Base-by-base conservation (phyloP, 306 rosid species). In the Medicago ruthenica region DNA sequence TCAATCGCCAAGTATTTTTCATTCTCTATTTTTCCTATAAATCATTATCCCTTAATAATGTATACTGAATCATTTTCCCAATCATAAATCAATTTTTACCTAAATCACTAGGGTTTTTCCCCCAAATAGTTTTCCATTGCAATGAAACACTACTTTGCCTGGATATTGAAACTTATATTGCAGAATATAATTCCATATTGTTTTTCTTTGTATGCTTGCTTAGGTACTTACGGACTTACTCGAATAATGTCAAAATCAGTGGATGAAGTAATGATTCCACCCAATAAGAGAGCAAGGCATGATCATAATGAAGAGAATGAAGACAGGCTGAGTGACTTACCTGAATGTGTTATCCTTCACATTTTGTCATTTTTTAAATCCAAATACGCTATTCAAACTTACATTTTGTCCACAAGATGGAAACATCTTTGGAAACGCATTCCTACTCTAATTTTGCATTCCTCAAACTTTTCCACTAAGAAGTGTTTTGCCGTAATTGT, bases 331-430 rank as follows among this genome's bases (percentile, higher is more conserved):
- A 74, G 71, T 10, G 47, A 45, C 18, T 74, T 74, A 11, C 79
- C 70, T 2, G 83, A 73, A 20, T 67, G 45, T n/a, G 10, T 80
- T 36, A 13, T 79, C 7, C 63, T 73, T 31, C 83, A 65, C 37
- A 44, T 73, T 0, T 37, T 79, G 13, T 13, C 79, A 44, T 79
- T 44, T 31, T 7, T 73, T 24, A 41, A 8, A 2, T 13, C 64
- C 40, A 66, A 15, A 73, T 0, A 18, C 1, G 20, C 6, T 0
- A 70, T 73, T 10, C 20, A 16, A 67, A 80, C 83, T 5, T 80
- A 71, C 45, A 3, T 80, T 1, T 8, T 79, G 6, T 79, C 83
- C 4, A 57, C 14, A 0, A 60, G 79, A 14, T 79, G 74, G 74
- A 65, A 18, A 7, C 0, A 72, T 36, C 74, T 73, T 27, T 79